Percentiles rank a stretch among this genome's conserved stretches.
These are phyloP conservation scores for Helianthus tuberosus DNA, from an alignment of 129 eudicot genomes.

Conservation along the genomic window DNA sequence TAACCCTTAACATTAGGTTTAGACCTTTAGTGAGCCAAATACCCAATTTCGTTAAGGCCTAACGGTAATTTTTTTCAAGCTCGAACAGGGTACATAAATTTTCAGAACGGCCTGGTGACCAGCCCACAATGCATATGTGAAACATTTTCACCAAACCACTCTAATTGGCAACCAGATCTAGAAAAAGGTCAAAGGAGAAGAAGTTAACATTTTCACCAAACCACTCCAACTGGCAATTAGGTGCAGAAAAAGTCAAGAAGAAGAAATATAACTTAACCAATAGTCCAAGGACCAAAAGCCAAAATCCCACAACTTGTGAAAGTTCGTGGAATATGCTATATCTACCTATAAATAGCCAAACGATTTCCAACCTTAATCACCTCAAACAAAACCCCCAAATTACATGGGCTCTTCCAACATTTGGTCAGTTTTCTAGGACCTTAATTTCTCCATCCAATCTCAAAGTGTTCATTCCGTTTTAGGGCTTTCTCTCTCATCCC, in stretches of 20 bases:
- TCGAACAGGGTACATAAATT: no score
- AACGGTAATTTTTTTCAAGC: no score
- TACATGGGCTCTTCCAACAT: constrained; percentile 54
- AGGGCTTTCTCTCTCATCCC: constrained; percentile 28
- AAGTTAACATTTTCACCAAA: no score
- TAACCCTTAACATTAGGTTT: no score
- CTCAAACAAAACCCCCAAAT: constrained; percentile 13
- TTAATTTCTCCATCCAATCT: constrained; percentile 12
- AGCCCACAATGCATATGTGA: no score
- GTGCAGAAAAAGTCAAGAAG: neutral
- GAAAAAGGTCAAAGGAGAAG: no score
- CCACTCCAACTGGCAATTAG: neutral
- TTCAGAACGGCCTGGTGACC: no score
- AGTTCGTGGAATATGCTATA: neutral
- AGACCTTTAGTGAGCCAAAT: no score
- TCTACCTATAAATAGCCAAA: neutral
- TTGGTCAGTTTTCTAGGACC: constrained; percentile 49
- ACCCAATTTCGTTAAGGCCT: no score
- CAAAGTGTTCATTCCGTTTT: neutral
- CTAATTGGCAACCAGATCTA: no score
- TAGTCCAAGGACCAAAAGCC: neutral
- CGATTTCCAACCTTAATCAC: neutral
- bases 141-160: no score
- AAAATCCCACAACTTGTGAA: neutral
- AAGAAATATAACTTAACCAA: neutral